Evolutionary conservation across 2,329 filamentous ascomycete genomes (phyloP).

Genomic region (Hypoxylon sp.): DNA sequence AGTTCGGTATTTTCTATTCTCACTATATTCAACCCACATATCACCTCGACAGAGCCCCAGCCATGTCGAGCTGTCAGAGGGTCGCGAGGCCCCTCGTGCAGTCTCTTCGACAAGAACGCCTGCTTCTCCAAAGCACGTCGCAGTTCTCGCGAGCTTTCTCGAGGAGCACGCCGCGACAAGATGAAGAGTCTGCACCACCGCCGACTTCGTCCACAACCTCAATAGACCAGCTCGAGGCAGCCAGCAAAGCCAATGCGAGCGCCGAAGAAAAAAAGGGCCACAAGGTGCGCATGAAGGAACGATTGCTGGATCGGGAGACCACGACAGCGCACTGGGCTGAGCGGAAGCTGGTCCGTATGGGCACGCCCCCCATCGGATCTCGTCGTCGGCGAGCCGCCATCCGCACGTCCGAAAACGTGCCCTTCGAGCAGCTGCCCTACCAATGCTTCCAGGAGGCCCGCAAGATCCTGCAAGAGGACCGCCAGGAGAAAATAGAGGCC

Average conservation of each 20-base stretch:
- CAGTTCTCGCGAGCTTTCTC: conserved; percentile 55
- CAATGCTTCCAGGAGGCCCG: conserved; percentile 98
- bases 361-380: conserved; percentile 82
- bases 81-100: conserved; percentile 68
- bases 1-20: conserved; percentile 33
- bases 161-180: conserved; percentile 53
- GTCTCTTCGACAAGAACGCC: conserved; percentile 62
- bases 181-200: conserved; percentile 52
- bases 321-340: conserved; percentile 75
- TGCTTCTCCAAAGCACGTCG: conserved; percentile 49
- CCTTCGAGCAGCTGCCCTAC: conserved; percentile 94
- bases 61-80: conserved; percentile 72
- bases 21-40: conserved; percentile 13
- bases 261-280: conserved; percentile 40
- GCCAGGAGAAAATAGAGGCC: conserved; percentile 81
- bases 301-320: conserved; percentile 74
- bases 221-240: conserved; percentile 36
- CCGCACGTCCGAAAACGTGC: conserved; percentile 74
- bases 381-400: conserved; percentile 84
- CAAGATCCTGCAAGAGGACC: conserved; percentile 82
- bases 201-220: conserved; percentile 41
- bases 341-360: conserved; percentile 74
- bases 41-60: conserved; percentile 31
- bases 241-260: conserved; percentile 39
- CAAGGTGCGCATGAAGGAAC: conserved; percentile 53